Evolutionary conservation across 1,139 yeast genomes (phyloP).

Genomic region (Candida sojae): DNA sequence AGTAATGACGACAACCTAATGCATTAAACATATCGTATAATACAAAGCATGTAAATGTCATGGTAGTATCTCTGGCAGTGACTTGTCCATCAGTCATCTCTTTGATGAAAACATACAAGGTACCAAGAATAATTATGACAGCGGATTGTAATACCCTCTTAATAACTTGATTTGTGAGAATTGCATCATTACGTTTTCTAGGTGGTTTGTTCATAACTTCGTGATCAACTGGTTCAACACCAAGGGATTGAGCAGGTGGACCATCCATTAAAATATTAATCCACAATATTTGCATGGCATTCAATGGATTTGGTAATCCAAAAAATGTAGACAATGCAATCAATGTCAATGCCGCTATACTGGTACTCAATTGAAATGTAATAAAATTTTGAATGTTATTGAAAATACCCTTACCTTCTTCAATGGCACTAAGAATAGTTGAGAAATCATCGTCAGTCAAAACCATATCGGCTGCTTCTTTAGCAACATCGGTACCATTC

Average conservation of each 20-base stretch:
- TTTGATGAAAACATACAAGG: slow-evolving; percentile 77
- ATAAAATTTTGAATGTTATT: slow-evolving; percentile 91
- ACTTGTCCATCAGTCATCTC: slow-evolving; percentile 83
- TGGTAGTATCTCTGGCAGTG: slow-evolving; percentile 95
- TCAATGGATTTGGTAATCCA: slow-evolving; percentile 91
- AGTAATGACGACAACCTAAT: slow-evolving; percentile 81
- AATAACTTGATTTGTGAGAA: slow-evolving; percentile 67
- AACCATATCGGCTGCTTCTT: slow-evolving; percentile 98
- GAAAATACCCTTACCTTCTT: slow-evolving; percentile 96
- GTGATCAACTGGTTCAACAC: slow-evolving; percentile 96
- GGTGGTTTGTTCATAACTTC: slow-evolving; percentile 96
- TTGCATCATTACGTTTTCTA: slow-evolving; percentile 79
- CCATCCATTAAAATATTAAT: slow-evolving; percentile 98
- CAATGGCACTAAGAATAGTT: slow-evolving; percentile 87
- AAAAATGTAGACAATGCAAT: slow-evolving; percentile 86
- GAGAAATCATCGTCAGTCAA: slow-evolving; percentile 95
- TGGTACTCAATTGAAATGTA: slow-evolving; percentile 92
- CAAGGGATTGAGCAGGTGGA: slow-evolving; percentile 97
- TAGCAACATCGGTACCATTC: slow-evolving; percentile 97
- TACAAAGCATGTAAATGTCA: slow-evolving; percentile 97
- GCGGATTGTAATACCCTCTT: slow-evolving; percentile 78
- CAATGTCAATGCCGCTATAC: slow-evolving; percentile 89
- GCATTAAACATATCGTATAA: slow-evolving; percentile 96
- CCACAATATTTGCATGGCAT: slow-evolving; percentile 98
- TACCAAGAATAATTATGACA: slow-evolving; percentile 68